Conservation (phyloP, 2,329 filamentous ascomycete genomes). For the Venturia nashicola region DNA sequence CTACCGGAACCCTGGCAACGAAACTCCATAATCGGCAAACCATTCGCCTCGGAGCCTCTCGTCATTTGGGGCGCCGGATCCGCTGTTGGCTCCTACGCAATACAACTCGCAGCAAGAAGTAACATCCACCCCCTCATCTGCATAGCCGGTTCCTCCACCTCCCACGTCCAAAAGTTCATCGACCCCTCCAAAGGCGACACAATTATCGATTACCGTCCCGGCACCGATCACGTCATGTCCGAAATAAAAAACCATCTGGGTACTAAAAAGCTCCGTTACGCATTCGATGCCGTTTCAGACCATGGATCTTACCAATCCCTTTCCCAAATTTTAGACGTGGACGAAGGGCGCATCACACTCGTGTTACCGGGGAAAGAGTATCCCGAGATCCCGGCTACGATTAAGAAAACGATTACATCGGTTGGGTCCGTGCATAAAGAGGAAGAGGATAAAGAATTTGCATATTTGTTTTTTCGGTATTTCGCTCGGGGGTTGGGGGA, state of each 20-base stretch:
- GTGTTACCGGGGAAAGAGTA: constrained; percentile 27
- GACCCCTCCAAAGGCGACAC: constrained; percentile 28
- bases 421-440: constrained; percentile 2
- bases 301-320: constrained; percentile 35
- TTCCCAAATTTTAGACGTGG: constrained; percentile 22
- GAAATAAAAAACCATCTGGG: constrained; percentile 33
- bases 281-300: constrained; percentile 47
- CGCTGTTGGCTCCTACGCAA: constrained; percentile 29
- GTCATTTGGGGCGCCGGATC: constrained; percentile 30
- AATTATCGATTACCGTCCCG: constrained; percentile 42
- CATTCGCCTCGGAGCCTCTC: constrained; percentile 17
- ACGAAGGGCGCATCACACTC: constrained; percentile 26
- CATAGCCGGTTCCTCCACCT: constrained; percentile 26
- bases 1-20: constrained; percentile 30
- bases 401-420: neutral
- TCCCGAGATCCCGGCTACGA: neutral
- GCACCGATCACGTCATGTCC: constrained; percentile 38
- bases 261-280: constrained; percentile 34
- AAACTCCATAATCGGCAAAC: constrained; percentile 12
- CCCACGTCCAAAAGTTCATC: constrained; percentile 25
- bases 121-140: constrained; percentile 31
- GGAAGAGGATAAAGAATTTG: constrained; percentile 27
- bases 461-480: constrained; percentile 31
- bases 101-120: constrained; percentile 26
- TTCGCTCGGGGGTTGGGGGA: constrained; percentile 35